phyloP scores from a whole-genome alignment of 2,329 filamentous ascomycete species.

The Alternaria sp. region DNA sequence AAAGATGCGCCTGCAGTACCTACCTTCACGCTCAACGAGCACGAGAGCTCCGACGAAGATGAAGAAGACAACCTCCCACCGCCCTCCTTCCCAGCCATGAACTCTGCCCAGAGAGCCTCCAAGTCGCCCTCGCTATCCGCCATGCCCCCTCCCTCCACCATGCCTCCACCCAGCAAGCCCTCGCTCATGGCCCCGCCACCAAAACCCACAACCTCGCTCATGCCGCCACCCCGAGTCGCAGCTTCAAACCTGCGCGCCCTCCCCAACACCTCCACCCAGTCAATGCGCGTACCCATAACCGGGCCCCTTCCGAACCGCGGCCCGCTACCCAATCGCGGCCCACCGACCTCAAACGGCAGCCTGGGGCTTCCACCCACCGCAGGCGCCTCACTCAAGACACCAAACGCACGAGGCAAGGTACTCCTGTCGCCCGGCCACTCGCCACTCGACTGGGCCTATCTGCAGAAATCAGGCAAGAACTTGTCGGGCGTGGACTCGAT shows the following conservation, averaged over 20 bases:
- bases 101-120: conserved; percentile 55
- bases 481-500: conserved; percentile 58
- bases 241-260: conserved; percentile 46
- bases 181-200: conserved; percentile 46
- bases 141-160: conserved; percentile 21
- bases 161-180: conserved; percentile 23
- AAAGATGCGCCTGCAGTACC: conserved; percentile 32
- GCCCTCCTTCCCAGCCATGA: conserved; percentile 53
- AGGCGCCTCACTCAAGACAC: conserved; percentile 42
- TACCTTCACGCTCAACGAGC: conserved; percentile 46
- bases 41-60: conserved; percentile 37
- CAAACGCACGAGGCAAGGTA: conserved; percentile 67
- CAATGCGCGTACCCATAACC: conserved; percentile 50
- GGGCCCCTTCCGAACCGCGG: conserved; percentile 59
- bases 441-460: conserved; percentile 92
- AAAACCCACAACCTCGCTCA: conserved; percentile 36
- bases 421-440: conserved; percentile 88
- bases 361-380: conserved; percentile 43
- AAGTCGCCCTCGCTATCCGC: conserved; percentile 11
- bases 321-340: conserved; percentile 50
- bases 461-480: conserved; percentile 71
- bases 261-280: conserved; percentile 29
- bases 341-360: conserved; percentile 50
- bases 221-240: conserved; percentile 47
- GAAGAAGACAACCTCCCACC: conserved; percentile 47